These are phyloP conservation scores for Fusarium ramigenum DNA, from an alignment of 2,329 filamentous ascomycete genomes.

Conservation along the genomic window DNA sequence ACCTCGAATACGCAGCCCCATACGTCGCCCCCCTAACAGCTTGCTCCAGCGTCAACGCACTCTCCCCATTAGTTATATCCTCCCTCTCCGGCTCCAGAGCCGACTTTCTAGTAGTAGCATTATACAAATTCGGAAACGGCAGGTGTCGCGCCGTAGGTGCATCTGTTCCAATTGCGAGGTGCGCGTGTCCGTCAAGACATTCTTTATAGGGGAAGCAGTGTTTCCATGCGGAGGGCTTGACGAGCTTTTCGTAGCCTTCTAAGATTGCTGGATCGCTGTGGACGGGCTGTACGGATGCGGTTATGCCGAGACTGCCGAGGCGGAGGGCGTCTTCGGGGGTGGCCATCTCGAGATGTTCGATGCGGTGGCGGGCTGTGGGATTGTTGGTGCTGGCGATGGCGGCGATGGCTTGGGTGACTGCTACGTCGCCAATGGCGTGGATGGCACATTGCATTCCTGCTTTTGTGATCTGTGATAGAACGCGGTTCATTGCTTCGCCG, in stretches of 20 bases:
- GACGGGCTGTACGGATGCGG: constrained; percentile 66
- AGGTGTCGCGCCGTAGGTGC: constrained; percentile 66
- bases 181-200: constrained; percentile 63
- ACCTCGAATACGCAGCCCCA: constrained; percentile 67
- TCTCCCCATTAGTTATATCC: constrained; percentile 60
- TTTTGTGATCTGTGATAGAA: constrained; percentile 63
- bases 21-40: constrained; percentile 63
- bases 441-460: constrained; percentile 68
- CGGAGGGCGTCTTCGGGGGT: constrained; percentile 63
- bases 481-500: constrained; percentile 58
- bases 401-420: constrained; percentile 66
- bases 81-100: constrained; percentile 57
- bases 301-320: constrained; percentile 68
- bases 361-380: constrained; percentile 64
- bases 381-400: constrained; percentile 56
- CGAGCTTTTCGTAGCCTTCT: constrained; percentile 66
- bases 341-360: constrained; percentile 72
- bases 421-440: constrained; percentile 72
- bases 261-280: constrained; percentile 70
- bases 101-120: constrained; percentile 66
- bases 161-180: constrained; percentile 67
- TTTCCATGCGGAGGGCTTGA: constrained; percentile 63
- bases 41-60: constrained; percentile 62
- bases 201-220: constrained; percentile 72
- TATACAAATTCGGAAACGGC: constrained; percentile 65